These are phyloP conservation scores for Elongisporangium undulatum DNA, from an alignment of 352 stramenopile genomes.

Conservation along the genomic window DNA sequence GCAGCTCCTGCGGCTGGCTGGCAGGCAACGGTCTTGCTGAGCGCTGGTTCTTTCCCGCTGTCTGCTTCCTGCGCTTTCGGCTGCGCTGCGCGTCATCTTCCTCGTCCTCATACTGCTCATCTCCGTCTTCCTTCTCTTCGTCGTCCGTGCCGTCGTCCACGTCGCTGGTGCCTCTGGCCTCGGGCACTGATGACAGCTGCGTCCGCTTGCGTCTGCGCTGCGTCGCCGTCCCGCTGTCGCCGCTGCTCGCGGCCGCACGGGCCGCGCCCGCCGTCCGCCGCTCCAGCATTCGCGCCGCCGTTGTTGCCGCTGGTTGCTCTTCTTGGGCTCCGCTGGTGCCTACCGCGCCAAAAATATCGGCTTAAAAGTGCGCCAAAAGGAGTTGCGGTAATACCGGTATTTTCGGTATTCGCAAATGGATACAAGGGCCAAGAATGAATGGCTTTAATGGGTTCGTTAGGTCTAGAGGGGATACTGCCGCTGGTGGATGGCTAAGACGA, in stretches of 20 bases:
- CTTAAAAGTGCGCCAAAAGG: neutral
- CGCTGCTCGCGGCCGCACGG: neutral
- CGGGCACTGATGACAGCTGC: neutral
- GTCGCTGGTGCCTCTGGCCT: neutral
- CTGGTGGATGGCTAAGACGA: neutral
- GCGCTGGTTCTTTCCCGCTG: neutral
- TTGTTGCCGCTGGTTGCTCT: neutral
- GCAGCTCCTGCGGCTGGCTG: neutral
- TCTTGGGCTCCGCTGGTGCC: neutral
- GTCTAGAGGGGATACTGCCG: too few relatives aligned
- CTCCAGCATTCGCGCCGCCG: neutral
- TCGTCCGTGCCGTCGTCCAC: neutral
- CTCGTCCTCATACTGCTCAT: neutral
- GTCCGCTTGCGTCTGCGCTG: neutral
- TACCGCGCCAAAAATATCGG: neutral
- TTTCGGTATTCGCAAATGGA: neutral
- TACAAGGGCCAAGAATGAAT: neutral
- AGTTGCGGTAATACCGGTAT: neutral
- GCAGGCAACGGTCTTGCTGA: neutral
- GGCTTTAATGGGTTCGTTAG: neutral
- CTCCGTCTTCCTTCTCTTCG: neutral
- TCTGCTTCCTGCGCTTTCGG: neutral
- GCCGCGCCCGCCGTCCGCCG: neutral
- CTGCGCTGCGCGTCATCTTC: neutral
- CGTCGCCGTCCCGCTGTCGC: neutral